Evolutionary conservation across 768 basidiomycete genomes (phyloP).

Genomic region (Pleurotus tuber-regium): DNA sequence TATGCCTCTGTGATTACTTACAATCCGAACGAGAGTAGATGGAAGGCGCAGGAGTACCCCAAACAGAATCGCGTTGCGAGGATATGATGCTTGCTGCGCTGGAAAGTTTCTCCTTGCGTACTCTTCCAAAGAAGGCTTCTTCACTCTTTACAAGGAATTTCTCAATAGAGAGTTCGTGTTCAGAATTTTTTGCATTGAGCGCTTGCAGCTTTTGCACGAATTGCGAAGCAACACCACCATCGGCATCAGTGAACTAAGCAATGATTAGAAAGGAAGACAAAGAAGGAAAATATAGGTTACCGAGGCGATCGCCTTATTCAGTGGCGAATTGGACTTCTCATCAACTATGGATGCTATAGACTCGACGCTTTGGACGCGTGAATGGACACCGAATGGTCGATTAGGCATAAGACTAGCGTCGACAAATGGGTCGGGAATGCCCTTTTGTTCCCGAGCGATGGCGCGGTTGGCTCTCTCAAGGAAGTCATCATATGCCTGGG

Average conservation of each 20-base stretch:
- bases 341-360: conserved; percentile 90
- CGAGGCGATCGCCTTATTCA: conserved; percentile 91
- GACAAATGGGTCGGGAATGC: conserved; percentile 85
- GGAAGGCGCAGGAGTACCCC: conserved; percentile 69
- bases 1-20: conserved; percentile 36
- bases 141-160: conserved; percentile 89
- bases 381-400: conserved; percentile 79
- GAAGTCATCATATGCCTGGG: conserved; percentile 70
- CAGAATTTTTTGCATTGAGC: conserved; percentile 84
- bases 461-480: conserved; percentile 81
- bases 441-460: conserved; percentile 76
- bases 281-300: conserved; percentile 37
- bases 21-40: conserved; percentile 74
- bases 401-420: conserved; percentile 52
- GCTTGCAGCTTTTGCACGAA: conserved; percentile 83
- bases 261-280: conserved; percentile 4
- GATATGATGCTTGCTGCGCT: conserved; percentile 79
- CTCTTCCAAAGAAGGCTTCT: conserved; percentile 89
- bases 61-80: conserved; percentile 76
- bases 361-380: conserved; percentile 81
- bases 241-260: conserved; percentile 83
- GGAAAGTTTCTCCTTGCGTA: conserved; percentile 83
- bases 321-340: conserved; percentile 85
- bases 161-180: conserved; percentile 89
- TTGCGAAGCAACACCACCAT: conserved; percentile 87